Percentiles rank a stretch among this genome's conserved stretches.
Conservation (phyloP, 1,284 basidiomycete genomes). For the Marasmius oreades region DNA sequence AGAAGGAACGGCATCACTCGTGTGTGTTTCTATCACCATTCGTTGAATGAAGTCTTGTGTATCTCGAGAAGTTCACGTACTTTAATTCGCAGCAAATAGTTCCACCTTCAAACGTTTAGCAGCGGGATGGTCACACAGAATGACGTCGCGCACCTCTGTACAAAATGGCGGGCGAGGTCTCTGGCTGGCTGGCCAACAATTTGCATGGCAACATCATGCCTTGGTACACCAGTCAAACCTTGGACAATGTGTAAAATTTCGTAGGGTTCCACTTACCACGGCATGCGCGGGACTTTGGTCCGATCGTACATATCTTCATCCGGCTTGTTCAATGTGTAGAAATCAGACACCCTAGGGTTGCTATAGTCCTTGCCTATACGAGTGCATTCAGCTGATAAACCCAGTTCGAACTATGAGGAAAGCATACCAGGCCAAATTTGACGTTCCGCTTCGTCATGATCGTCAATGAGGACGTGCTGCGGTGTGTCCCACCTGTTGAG, state of each 20-base stretch:
- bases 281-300: constrained; percentile 88
- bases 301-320: constrained; percentile 95
- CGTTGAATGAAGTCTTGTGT: neutral
- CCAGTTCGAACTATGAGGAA: neutral
- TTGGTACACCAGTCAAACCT: constrained; percentile 24
- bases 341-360: constrained; percentile 89
- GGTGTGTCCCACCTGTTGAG: constrained; percentile 86
- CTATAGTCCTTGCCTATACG: constrained; percentile 85
- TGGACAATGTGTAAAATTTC: neutral
- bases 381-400: neutral
- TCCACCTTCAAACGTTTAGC: constrained; percentile 60
- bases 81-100: constrained; percentile 88
- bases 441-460: constrained; percentile 61
- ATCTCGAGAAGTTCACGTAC: constrained; percentile 34
- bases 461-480: constrained; percentile 89
- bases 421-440: constrained; percentile 82
- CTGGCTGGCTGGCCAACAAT: constrained; percentile 95
- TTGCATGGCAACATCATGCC: constrained; percentile 97
- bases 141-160: constrained; percentile 62
- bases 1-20: constrained; percentile 92
- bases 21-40: constrained; percentile 73
- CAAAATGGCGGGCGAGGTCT: constrained; percentile 93
- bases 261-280: constrained; percentile 61
- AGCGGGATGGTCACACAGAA: constrained; percentile 16
- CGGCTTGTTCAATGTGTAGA: constrained; percentile 86